Evolutionary conservation across 257 asterid species (phyloP), one percentile per base, ranked within the genome.

Genomic region (Solanum clarkiae): DNA sequence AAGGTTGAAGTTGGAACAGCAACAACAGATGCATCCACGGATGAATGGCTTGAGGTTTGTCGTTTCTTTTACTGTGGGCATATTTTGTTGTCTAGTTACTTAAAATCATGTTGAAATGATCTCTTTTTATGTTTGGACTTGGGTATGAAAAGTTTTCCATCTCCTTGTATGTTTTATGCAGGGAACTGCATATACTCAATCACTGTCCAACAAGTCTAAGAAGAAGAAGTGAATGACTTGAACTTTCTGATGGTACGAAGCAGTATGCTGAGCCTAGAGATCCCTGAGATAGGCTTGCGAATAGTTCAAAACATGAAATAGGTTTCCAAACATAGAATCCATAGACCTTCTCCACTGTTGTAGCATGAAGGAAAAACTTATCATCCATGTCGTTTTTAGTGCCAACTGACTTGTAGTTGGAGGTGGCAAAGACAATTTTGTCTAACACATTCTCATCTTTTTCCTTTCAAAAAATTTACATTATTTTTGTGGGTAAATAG

Each of bases 1-100:
- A 84, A 84, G 94, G 98, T 94, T 88, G 99, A 97, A 91, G 97
- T 95, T 88, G 99, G 99, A 88, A 97, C 98, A 59, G 93, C 92
- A 62, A 93, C 97, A 84, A 94, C 95, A 69, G 98, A 94, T 91
- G 92, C 96, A 86, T 90, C 96, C 47, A 90, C 90, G 91, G 98
- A 95, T 80, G 99, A 97, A 88, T 97, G 98, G 99, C 90, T 97
- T 90, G 90, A 97, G 98, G 99, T 97, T 83, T 83, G 95, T 92
- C 49, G 18, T 68, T 62, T 63, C 22, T 53, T 24, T 53, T 24
- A 53, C 65, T 26, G 9, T 53, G 82, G 65, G 22, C 26, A 29
- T 53, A 51, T 26, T 79, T 53, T 79, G 4, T 77, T 32, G 24
- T 26, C 49, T 53, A 77, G 26, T 16, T 9, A 15, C 26, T 9